Evolutionary conservation across 305 asterid genomes (phyloP).

Genomic region (Fraxinus sp.): DNA sequence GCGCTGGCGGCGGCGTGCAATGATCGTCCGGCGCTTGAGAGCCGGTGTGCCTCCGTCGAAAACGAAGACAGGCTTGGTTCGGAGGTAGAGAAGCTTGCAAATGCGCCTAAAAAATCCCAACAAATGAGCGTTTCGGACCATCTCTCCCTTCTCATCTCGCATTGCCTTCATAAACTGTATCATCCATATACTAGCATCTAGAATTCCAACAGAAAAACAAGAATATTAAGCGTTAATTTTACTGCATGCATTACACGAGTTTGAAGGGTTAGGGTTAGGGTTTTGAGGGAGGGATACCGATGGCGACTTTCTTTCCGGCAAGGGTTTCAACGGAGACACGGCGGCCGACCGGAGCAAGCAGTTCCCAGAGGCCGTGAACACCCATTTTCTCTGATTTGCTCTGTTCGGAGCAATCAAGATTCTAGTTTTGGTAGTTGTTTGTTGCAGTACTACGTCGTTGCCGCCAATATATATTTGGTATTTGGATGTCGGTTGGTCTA

Average conservation of each 20-base stretch:
- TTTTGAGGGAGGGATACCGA: slow-evolving; percentile 45
- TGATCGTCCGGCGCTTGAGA: slow-evolving; percentile 89
- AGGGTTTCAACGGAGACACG: slow-evolving; percentile 97
- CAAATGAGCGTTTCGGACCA: slow-evolving; percentile 88
- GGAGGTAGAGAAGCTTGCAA: slow-evolving; percentile 84
- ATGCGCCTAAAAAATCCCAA: slow-evolving; percentile 91
- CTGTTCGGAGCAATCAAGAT: slow-evolving; percentile 2
- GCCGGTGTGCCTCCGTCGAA: slow-evolving; percentile 97
- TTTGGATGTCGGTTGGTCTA: slow-evolving; percentile 21
- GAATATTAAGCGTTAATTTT: neutral
- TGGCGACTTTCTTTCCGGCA: slow-evolving; percentile 85
- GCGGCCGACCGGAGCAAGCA: slow-evolving; percentile 95
- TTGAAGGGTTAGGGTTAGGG: slow-evolving; percentile 31
- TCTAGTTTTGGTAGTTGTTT: neutral
- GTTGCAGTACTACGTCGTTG: slow-evolving; percentile 7
- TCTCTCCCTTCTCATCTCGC: slow-evolving; percentile 96
- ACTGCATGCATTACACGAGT: neutral
- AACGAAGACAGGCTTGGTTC: slow-evolving; percentile 90
- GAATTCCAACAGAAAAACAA: neutral
- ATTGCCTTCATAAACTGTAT: slow-evolving; percentile 97
- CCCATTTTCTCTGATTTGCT: slow-evolving; percentile 49
- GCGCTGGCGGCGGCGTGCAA: slow-evolving; percentile 94
- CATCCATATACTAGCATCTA: slow-evolving; percentile 99
- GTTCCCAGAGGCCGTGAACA: slow-evolving; percentile 96
- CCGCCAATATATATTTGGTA: slow-evolving; percentile 26